These are phyloP conservation scores for Helichrysum umbraculigerum DNA, from an alignment of 129 eudicot species.

Conservation along the genomic window DNA sequence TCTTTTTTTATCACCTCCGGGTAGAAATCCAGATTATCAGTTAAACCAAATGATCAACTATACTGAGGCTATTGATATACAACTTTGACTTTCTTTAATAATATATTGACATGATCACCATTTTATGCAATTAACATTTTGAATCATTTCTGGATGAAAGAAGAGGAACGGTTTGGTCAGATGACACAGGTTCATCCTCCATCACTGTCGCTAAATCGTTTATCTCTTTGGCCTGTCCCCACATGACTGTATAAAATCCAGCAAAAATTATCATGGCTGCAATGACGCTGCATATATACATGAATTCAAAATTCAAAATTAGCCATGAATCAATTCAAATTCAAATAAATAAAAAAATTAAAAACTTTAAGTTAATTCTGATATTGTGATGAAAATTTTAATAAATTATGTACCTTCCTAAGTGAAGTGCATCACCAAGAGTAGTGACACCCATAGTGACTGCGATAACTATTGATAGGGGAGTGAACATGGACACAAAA, in stretches of 20 bases:
- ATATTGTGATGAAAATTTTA: neutral
- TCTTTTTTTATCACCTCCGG: no score
- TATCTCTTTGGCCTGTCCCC: constrained; percentile 14
- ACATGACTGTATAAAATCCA: constrained; percentile 23
- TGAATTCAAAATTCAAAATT: neutral
- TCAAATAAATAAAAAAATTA: no score
- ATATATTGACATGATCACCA: neutral
- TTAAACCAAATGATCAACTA: neutral
- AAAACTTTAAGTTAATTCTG: neutral
- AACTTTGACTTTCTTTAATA: neutral
- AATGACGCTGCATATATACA: neutral
- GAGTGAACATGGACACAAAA: constrained; percentile 30
- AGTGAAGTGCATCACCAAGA: constrained; percentile 31
- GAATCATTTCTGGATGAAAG: neutral
- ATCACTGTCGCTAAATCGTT: neutral
- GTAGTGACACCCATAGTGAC: constrained; percentile 22
- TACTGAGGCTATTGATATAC: neutral
- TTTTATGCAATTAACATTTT: neutral
- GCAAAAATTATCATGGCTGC: constrained; percentile 11
- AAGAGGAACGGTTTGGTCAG: constrained; percentile 3
- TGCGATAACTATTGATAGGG: constrained; percentile 29
- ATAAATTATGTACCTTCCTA: constrained; percentile 29
- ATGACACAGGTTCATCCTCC: constrained; percentile 3
- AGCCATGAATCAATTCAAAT: neutral
- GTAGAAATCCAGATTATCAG: neutral